Evolutionary conservation across 2,329 filamentous ascomycete species (phyloP).

Genomic region (Colletotrichum cereale): DNA sequence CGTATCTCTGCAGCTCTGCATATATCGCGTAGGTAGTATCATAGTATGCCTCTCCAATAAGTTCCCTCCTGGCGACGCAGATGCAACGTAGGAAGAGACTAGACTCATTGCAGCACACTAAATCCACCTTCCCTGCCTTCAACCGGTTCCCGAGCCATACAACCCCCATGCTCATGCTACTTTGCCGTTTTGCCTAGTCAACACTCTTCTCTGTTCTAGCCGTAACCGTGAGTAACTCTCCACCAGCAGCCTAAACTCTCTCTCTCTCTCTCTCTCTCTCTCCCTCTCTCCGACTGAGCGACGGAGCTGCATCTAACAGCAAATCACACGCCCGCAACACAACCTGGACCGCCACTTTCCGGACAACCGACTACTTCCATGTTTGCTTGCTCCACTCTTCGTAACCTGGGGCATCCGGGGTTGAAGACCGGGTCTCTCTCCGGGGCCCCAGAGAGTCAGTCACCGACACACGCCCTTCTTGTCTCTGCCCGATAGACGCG

Average conservation of each 20-base stretch:
- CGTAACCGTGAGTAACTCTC: no score
- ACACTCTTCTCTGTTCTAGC: slow-evolving; percentile 6
- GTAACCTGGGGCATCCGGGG: slow-evolving; percentile 30
- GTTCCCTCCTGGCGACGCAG: slow-evolving; percentile 19
- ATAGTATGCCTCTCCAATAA: neutral
- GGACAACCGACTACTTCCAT: neutral
- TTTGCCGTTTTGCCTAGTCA: slow-evolving; percentile 31
- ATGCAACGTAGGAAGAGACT: slow-evolving; percentile 11
- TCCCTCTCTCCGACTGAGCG: slow-evolving; percentile 14
- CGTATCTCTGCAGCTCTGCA: neutral
- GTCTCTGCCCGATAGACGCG: neutral
- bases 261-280: no score
- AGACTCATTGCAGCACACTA: slow-evolving; percentile 28
- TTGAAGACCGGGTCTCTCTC: neutral
- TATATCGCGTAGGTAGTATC: no score
- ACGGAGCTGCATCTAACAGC: slow-evolving; percentile 12
- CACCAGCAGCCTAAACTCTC: slow-evolving; percentile 29
- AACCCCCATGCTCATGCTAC: slow-evolving; percentile 9
- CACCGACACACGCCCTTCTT: slow-evolving; percentile 2
- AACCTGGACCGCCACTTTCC: slow-evolving; percentile 24
- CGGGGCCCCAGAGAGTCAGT: slow-evolving; percentile 19
- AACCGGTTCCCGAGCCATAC: slow-evolving; percentile 7
- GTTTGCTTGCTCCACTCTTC: slow-evolving; percentile 12
- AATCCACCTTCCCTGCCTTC: slow-evolving; percentile 6
- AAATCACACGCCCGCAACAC: slow-evolving; percentile 28